phyloP scores from a whole-genome alignment of 306 rosid species.

The Luffa aegyptiaca region DNA sequence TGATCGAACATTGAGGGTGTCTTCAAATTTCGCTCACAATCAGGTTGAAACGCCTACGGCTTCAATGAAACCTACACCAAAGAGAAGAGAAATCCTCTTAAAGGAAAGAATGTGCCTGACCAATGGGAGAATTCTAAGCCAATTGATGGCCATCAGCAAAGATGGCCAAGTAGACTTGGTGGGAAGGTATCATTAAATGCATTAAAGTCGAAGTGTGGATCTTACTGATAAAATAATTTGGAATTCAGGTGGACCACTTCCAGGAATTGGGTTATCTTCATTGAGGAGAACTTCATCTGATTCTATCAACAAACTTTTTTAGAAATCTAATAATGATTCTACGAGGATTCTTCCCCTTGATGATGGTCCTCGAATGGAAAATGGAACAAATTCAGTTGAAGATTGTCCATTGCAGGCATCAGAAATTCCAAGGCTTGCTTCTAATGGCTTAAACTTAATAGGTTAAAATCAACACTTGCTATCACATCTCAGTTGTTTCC shows the following conservation, averaged over 20 bases:
- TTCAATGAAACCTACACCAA: slow-evolving; percentile 60
- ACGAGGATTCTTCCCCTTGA: slow-evolving; percentile 24
- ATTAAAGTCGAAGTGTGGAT: slow-evolving; percentile 44
- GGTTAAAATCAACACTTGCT: slow-evolving; percentile 30
- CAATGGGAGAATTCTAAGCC: slow-evolving; percentile 90
- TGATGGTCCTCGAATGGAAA: slow-evolving; percentile 32
- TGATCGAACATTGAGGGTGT: slow-evolving; percentile 67
- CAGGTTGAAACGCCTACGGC: slow-evolving; percentile 39
- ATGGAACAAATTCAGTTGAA: slow-evolving; percentile 30
- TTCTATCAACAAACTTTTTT: slow-evolving; percentile 31
- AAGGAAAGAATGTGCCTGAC: slow-evolving; percentile 58
- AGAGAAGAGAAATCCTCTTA: slow-evolving; percentile 86
- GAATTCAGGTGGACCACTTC: slow-evolving; percentile 26
- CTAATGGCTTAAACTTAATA: slow-evolving; percentile 33
- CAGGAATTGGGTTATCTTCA: slow-evolving; percentile 42
- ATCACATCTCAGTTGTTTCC: slow-evolving; percentile 50
- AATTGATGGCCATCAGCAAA: slow-evolving; percentile 66
- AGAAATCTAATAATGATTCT: slow-evolving; percentile 41
- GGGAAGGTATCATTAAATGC: slow-evolving; percentile 53
- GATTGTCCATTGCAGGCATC: slow-evolving; percentile 29
- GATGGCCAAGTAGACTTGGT: slow-evolving; percentile 76
- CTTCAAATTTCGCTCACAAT: slow-evolving; percentile 68
- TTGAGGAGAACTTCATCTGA: slow-evolving; percentile 49
- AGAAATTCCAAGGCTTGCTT: slow-evolving; percentile 37
- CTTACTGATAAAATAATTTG: slow-evolving; percentile 40